Percentiles rank a stretch among this genome's conserved stretches.
Conservation (phyloP, 2,329 filamentous ascomycete species). For the Aspergillus niger region DNA sequence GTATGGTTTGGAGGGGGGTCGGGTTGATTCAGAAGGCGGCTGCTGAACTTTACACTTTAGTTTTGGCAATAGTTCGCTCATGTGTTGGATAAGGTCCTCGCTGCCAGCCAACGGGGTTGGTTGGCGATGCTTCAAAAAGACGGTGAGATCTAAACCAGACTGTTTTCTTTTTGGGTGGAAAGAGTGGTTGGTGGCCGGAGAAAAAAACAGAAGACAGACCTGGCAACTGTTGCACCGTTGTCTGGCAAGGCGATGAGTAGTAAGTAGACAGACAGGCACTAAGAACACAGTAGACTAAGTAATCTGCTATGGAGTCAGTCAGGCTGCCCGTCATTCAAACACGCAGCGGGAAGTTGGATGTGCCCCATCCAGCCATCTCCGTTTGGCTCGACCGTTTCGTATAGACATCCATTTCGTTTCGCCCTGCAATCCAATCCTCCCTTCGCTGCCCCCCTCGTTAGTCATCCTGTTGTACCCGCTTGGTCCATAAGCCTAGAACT, state of each 20-base stretch:
- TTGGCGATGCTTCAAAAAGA: background rate
- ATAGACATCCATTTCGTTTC: conserved; percentile 2
- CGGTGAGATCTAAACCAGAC: background rate
- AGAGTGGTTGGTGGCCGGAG: too few species aligned
- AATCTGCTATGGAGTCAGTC: background rate
- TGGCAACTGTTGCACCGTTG: background rate
- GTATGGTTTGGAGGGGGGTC: background rate
- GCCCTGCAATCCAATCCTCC: background rate
- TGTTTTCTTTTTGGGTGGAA: too few species aligned
- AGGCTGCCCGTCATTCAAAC: background rate
- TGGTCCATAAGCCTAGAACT: background rate
- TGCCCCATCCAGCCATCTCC: conserved; percentile 5
- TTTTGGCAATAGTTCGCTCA: background rate
- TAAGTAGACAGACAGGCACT: too few species aligned
- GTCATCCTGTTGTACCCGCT: background rate
- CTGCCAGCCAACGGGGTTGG: background rate
- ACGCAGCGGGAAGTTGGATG: background rate
- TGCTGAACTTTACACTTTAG: background rate
- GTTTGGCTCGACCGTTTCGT: conserved; percentile 10
- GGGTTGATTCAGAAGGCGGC: conserved; percentile 3
- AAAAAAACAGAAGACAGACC: background rate
- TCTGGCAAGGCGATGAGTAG: background rate
- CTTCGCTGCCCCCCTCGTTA: background rate
- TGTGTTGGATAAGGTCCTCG: background rate
- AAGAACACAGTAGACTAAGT: too few species aligned